These are phyloP conservation scores for Rubia balearica DNA, from an alignment of 305 asterid species.

Conservation along the genomic window DNA sequence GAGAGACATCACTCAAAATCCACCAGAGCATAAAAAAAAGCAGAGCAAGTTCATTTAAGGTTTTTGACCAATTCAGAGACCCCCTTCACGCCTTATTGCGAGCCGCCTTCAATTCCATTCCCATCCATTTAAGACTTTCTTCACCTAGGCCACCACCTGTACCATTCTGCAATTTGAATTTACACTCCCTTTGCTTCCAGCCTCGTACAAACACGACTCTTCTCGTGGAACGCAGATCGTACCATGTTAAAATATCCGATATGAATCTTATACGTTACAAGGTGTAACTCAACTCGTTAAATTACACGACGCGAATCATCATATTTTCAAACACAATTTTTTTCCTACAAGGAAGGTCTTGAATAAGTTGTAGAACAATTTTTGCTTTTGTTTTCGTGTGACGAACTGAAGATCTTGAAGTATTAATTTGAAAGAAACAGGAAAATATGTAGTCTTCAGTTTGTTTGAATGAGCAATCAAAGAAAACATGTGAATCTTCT, in stretches of 20 bases:
- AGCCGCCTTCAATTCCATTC: constrained; percentile 10
- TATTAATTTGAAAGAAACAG: neutral
- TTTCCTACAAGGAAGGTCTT: too few species aligned
- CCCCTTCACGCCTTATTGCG: constrained; percentile 20
- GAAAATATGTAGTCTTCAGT: neutral
- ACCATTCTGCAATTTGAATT: neutral
- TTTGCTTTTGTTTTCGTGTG: too few species aligned
- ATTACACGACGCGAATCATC: too few species aligned
- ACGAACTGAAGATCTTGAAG: too few species aligned
- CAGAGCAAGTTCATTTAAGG: constrained; percentile 17
- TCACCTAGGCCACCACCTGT: constrained; percentile 5
- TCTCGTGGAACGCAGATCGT: neutral
- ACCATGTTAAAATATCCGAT: too few species aligned
- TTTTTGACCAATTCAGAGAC: constrained; percentile 12
- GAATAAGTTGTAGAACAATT: too few species aligned
- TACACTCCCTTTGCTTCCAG: neutral
- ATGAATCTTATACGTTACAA: too few species aligned
- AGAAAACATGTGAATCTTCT: constrained; percentile 56
- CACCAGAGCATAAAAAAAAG: neutral
- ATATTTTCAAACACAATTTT: too few species aligned
- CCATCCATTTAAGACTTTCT: constrained; percentile 5
- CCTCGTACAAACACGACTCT: neutral
- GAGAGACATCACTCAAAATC: neutral
- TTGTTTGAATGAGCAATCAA: constrained; percentile 21
- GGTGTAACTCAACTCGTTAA: too few species aligned